Evolutionary conservation across 768 basidiomycete genomes (phyloP).

Genomic region (Pleurotus sapidus): DNA sequence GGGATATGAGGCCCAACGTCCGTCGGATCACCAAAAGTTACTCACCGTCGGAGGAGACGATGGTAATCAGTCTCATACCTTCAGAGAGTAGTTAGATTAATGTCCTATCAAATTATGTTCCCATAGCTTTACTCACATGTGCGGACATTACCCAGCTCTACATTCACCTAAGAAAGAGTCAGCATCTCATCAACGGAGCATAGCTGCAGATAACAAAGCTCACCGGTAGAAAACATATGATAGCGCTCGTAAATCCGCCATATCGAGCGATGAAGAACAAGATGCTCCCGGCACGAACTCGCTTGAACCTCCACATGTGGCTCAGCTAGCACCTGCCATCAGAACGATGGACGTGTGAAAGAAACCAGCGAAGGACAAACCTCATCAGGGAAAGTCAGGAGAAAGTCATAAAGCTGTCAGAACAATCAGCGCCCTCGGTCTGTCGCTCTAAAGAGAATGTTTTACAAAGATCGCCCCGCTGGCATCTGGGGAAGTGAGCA

Average conservation of each 20-base stretch:
- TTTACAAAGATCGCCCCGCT: neutral
- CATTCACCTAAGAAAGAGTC: neutral
- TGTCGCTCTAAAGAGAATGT: neutral
- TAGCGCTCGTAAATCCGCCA: slow-evolving; percentile 3
- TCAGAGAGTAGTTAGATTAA: no score
- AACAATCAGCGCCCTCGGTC: neutral
- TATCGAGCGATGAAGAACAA: slow-evolving; percentile 7
- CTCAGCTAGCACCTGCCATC: neutral
- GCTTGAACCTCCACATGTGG: neutral
- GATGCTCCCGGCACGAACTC: neutral
- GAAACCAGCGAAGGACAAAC: neutral
- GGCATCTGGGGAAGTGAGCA: neutral
- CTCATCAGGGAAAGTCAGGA: slow-evolving; percentile 4
- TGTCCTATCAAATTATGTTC: no score
- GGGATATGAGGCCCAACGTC: no score
- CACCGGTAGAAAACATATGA: neutral
- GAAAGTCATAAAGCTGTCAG: slow-evolving; percentile 3
- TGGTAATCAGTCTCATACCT: slow-evolving; percentile 1
- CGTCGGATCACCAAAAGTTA: no score
- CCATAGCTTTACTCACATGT: neutral
- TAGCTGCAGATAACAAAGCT: neutral
- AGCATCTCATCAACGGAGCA: neutral
- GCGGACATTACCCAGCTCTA: neutral
- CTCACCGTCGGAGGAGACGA: slow-evolving; percentile 4
- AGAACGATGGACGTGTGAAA: neutral